These are phyloP conservation scores for Magnusiomyces paraingens DNA, from an alignment of 1,139 yeast genomes.

Conservation along the genomic window DNA sequence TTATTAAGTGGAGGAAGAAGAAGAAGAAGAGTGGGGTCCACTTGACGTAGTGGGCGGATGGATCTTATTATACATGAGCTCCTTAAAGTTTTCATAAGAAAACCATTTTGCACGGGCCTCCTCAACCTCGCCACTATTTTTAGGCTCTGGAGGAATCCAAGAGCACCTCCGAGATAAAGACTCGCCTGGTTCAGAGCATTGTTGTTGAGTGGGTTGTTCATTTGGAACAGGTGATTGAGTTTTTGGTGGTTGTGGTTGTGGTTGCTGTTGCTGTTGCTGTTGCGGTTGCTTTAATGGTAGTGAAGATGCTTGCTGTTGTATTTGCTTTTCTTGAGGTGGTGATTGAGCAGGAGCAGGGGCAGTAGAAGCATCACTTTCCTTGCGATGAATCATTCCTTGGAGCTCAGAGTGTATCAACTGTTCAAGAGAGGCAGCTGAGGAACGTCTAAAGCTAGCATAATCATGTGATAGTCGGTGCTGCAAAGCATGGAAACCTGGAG, in stretches of 20 bases:
- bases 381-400: no score
- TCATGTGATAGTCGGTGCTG: constrained; percentile 4
- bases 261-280: neutral
- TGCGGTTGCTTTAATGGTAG: neutral
- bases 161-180: neutral
- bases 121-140: neutral
- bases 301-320: neutral
- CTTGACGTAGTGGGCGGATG: neutral
- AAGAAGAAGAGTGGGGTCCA: neutral
- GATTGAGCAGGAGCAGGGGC: neutral
- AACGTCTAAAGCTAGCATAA: constrained; percentile 2
- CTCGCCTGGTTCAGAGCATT: no score
- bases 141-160: constrained; percentile 3
- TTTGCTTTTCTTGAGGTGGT: neutral
- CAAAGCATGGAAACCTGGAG: no score
- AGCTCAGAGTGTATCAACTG: neutral
- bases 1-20: no score
- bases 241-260: neutral
- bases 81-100: constrained; percentile 12
- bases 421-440: constrained; percentile 3
- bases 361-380: neutral
- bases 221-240: neutral
- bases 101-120: constrained; percentile 13
- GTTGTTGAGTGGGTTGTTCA: neutral
- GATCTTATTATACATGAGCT: constrained; percentile 8